Conservation (phyloP, 352 stramenopile species). For the Plasmopara muralis region DNA sequence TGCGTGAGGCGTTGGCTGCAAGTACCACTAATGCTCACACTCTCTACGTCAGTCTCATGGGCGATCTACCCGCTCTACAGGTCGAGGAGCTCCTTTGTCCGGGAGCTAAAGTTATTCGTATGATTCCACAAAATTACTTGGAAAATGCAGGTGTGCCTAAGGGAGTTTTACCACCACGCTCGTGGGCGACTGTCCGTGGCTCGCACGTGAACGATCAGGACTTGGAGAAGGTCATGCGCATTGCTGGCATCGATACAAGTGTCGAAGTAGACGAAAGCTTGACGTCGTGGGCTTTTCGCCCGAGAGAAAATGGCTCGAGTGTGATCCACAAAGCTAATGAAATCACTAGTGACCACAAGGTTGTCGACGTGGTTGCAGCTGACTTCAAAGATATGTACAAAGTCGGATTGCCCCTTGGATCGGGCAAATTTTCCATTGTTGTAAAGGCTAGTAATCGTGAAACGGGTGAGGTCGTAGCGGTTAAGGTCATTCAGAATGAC, state of each 20-base stretch:
- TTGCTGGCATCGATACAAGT: conserved; percentile 46
- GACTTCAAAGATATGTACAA: conserved; percentile 60
- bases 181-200: conserved; percentile 54
- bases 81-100: conserved; percentile 52
- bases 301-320: conserved; percentile 12
- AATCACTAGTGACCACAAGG: conserved; percentile 25
- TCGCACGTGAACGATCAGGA: conserved; percentile 46
- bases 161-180: conserved; percentile 34
- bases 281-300: conserved; percentile 23
- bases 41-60: conserved; percentile 69
- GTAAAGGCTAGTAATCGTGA: conserved; percentile 38
- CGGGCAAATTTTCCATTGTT: conserved; percentile 57
- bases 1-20: conserved; percentile 34
- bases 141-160: conserved; percentile 49
- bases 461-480: conserved; percentile 39
- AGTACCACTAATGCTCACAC: conserved; percentile 30
- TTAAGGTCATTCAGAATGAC: conserved; percentile 60
- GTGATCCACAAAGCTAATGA: conserved; percentile 30
- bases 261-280: conserved; percentile 37
- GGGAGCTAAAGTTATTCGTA: conserved; percentile 62
- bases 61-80: conserved; percentile 45
- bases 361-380: conserved; percentile 1
- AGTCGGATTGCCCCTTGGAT: conserved; percentile 48
- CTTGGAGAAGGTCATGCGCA: conserved; percentile 44
- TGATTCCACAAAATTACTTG: conserved; percentile 61